Evolutionary conservation across 768 basidiomycete genomes (phyloP).

Genomic region (Rubroboletus satanas): DNA sequence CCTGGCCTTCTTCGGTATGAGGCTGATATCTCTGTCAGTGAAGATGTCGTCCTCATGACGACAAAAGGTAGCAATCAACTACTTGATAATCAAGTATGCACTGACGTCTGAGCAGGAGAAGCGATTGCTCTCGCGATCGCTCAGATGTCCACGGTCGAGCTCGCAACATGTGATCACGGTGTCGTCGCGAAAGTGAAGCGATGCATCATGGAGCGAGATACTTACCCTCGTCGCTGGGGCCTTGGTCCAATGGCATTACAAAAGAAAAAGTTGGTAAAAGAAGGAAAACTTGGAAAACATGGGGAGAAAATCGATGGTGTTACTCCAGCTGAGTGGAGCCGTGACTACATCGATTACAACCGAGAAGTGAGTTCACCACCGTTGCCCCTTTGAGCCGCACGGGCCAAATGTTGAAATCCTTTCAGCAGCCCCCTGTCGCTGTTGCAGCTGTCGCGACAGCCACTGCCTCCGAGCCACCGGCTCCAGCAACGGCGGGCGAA

Average conservation of each 20-base stretch:
- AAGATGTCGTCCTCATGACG: conserved; percentile 98
- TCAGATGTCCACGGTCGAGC: conserved; percentile 98
- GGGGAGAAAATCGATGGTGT: conserved; percentile 84
- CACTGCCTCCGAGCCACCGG: conserved; percentile 20
- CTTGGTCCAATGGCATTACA: conserved; percentile 95
- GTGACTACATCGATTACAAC: conserved; percentile 91
- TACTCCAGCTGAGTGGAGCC: conserved; percentile 88
- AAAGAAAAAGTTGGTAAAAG: conserved; percentile 98
- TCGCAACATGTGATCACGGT: conserved; percentile 96
- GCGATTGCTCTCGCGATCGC: conserved; percentile 93
- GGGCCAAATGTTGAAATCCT: conserved; percentile 6
- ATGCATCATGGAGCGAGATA: conserved; percentile 99
- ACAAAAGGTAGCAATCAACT: conserved; percentile 69
- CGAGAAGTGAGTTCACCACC: conserved; percentile 47
- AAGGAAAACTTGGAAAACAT: conserved; percentile 94
- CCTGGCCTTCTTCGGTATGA: conserved; percentile 97
- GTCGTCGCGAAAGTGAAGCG: conserved; percentile 99
- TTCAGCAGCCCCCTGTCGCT: conserved; percentile 40
- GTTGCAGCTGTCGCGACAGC: conserved; percentile 22
- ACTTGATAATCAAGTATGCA: background rate
- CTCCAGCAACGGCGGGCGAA: conserved; percentile 32
- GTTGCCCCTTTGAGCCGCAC: background rate
- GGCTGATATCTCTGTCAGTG: conserved; percentile 88
- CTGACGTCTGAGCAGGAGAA: conserved; percentile 52
- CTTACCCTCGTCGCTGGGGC: conserved; percentile 97